These are phyloP conservation scores for Herpetomonas tarakana DNA, from an alignment of 208 protist species.

Conservation along the genomic window DNA sequence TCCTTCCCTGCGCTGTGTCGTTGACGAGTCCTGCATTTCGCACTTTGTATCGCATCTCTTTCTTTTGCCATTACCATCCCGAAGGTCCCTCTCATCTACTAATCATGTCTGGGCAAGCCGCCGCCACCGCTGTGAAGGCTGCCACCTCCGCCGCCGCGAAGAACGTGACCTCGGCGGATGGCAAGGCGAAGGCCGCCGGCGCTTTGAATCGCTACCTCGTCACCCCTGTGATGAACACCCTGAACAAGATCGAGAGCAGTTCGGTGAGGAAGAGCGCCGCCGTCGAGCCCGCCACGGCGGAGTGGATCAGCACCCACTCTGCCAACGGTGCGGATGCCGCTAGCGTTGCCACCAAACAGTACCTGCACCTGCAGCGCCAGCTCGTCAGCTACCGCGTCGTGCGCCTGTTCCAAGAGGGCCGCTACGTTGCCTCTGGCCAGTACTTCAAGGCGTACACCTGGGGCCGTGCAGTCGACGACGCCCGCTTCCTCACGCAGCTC, in stretches of 20 bases:
- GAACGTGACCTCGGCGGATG: neutral
- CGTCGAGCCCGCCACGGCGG: conserved; percentile 33
- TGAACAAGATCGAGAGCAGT: conserved; percentile 56
- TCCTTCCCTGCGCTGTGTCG: neutral
- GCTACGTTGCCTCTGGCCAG: conserved; percentile 57
- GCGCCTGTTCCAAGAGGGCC: conserved; percentile 70
- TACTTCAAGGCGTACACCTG: conserved; percentile 75
- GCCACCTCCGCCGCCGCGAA: conserved; percentile 3
- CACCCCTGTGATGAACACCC: conserved; percentile 46
- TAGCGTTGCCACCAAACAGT: conserved; percentile 49
- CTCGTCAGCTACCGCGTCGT: conserved; percentile 80
- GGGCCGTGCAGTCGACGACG: conserved; percentile 47
- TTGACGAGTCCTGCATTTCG: neutral
- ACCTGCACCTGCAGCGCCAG: conserved; percentile 62
- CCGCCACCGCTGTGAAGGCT: neutral
- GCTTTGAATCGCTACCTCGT: conserved; percentile 33
- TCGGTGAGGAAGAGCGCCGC: conserved; percentile 44
- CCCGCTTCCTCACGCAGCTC: conserved; percentile 63
- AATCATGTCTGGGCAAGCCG: conserved; percentile 6
- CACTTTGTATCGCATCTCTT: neutral
- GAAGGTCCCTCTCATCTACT: neutral
- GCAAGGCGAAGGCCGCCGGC: conserved; percentile 1
- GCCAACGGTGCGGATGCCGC: conserved; percentile 68
- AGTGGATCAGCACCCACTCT: conserved; percentile 44
- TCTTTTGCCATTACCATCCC: neutral